Evolutionary conservation across 345 rosid species (phyloP).

Genomic region (Pugionium dolabratum): DNA sequence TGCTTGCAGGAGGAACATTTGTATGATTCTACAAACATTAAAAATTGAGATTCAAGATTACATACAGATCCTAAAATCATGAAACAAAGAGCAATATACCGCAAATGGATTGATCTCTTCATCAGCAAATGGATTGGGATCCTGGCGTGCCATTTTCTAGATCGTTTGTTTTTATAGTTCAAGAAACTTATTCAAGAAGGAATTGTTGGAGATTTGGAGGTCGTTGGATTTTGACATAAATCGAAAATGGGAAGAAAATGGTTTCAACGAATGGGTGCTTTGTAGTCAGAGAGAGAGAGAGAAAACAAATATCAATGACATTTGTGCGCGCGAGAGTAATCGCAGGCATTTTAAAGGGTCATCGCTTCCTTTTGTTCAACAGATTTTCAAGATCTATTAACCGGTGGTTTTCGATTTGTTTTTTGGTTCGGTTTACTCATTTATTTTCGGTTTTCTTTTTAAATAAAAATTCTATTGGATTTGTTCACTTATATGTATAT

Average conservation of each 20-base stretch:
- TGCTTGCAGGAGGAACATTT: conserved; percentile 74
- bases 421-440: conserved; percentile 13
- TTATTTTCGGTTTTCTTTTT: not conserved
- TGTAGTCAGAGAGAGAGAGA: conserved; percentile 43
- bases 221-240: conserved; percentile 32
- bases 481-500: too few relatives aligned
- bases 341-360: conserved; percentile 33
- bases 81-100: conserved; percentile 42
- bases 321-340: conserved; percentile 39
- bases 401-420: not conserved
- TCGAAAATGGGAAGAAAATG: conserved; percentile 32
- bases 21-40: conserved; percentile 62
- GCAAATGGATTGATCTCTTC: conserved; percentile 92
- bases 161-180: conserved; percentile 26
- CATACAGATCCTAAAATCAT: conserved; percentile 5
- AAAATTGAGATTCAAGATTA: conserved; percentile 27
- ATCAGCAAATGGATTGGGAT: conserved; percentile 79
- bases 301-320: conserved; percentile 27
- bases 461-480: not conserved
- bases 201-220: conserved; percentile 16
- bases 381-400: conserved; percentile 22
- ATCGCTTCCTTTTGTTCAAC: conserved; percentile 33
- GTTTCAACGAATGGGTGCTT: conserved; percentile 36
- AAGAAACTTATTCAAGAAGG: conserved; percentile 23
- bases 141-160: conserved; percentile 62